Base-by-base conservation (phyloP, 768 basidiomycete genomes). In the Termitomyces sp. region DNA sequence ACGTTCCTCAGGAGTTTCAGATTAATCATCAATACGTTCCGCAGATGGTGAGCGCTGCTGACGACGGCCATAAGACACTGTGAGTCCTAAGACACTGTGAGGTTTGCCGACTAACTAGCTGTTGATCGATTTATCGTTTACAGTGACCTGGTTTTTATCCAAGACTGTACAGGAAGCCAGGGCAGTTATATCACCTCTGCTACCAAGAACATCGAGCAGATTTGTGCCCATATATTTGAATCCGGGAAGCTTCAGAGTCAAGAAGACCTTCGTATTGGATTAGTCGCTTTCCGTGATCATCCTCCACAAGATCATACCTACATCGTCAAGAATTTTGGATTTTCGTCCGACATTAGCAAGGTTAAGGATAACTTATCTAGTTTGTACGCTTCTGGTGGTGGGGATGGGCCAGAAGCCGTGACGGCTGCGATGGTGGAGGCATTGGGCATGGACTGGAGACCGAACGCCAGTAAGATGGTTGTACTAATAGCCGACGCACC, bases 251-350 rank as follows among this genome's bases (percentile, higher is more conserved):
- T 98, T n/a, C 88, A 90, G 69, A 78, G 83, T 57, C 82, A 78
- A 47, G 94, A 96, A 67, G 95, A 97, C 72, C 83, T 96, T 22
- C 85, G 93, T 62, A 86, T 98, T 42, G 97, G 95, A 59, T 82
- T 98, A 52, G 80, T 98, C 63, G 95, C 94, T 44, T 98, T 95
- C 75, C 85, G 96, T 61, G 95, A 98, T 76, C 93, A 98, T 69
- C 95, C 95, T 27, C 95, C 95, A 16, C 95, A 98, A 76, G 95
- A 98, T 70, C 93, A 92, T 67, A 95, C 94, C 57, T 98, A 95
- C 70, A 78, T 98, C 62, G 88, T 88, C 67, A 93, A 90, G 78
- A 95, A 91, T 70, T 93, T 95, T 79, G 92, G 91, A 2, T 98
- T 98, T 75, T 90, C 95, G 24, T 93, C 92, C 12, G 91, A 96